A percentile compares a stretch with the other conserved stretches of the same genome.
Conservation (phyloP, 805 yeast species). For the Cyberlindnera samutprakarnensis region DNA sequence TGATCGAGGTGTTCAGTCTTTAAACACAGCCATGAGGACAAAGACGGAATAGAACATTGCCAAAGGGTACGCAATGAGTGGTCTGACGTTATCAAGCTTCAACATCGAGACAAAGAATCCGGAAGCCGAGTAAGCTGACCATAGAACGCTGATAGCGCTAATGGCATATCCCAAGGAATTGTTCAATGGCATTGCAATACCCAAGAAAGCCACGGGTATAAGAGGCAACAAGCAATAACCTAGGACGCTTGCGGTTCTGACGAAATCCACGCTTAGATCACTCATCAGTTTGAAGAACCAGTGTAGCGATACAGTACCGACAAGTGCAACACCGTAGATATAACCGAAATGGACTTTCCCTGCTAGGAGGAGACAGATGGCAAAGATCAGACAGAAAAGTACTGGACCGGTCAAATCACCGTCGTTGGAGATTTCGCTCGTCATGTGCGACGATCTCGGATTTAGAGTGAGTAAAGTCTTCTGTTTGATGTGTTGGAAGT, state of each 20-base stretch:
- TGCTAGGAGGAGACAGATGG: slow-evolving; percentile 69
- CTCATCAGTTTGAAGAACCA: slow-evolving; percentile 85
- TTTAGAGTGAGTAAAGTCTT: slow-evolving; percentile 84
- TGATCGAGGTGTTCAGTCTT: too few species aligned
- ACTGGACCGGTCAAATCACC: slow-evolving; percentile 95
- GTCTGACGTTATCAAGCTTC: slow-evolving; percentile 77
- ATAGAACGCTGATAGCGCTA: slow-evolving; percentile 59
- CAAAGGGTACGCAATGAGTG: slow-evolving; percentile 88
- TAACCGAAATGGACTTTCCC: slow-evolving; percentile 97
- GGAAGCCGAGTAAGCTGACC: slow-evolving; percentile 93
- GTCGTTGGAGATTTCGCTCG: slow-evolving; percentile 75
- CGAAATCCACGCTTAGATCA: slow-evolving; percentile 39
- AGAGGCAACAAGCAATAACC: slow-evolving; percentile 93
- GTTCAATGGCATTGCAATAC: slow-evolving; percentile 55
- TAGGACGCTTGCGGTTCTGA: slow-evolving; percentile 80
- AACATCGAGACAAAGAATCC: slow-evolving; percentile 86
- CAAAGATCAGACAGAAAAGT: slow-evolving; percentile 80
- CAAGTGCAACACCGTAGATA: slow-evolving; percentile 89
- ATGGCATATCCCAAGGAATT: slow-evolving; percentile 65
- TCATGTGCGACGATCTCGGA: slow-evolving; percentile 43
- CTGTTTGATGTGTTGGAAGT: slow-evolving; percentile 76
- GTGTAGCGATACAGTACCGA: slow-evolving; percentile 84
- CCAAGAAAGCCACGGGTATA: slow-evolving; percentile 68
- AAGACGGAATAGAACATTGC: slow-evolving; percentile 88
- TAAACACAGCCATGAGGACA: slow-evolving; percentile 93